A percentile compares a stretch with the other conserved stretches of the same genome.
Conservation (phyloP, 2,329 filamentous ascomycete genomes). For the Fusarium avenaceum region DNA sequence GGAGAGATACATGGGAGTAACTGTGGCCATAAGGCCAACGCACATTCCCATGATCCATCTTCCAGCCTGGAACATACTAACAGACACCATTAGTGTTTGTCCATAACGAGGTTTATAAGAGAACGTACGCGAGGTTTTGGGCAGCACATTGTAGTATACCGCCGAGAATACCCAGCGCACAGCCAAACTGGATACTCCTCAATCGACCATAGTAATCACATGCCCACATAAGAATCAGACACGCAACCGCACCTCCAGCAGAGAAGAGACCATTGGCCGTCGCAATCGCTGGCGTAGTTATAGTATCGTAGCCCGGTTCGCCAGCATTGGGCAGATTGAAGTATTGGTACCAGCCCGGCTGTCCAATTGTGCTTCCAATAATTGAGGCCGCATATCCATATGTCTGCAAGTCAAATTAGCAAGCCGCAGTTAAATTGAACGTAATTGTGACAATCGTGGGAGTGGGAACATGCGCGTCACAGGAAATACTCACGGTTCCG, state of each 20-base stretch:
- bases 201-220: conserved; percentile 59
- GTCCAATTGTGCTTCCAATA: conserved; percentile 65
- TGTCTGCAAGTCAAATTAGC: conserved; percentile 52
- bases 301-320: conserved; percentile 60
- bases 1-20: conserved; percentile 55
- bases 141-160: conserved; percentile 62
- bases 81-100: background rate
- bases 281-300: conserved; percentile 61
- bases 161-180: conserved; percentile 59
- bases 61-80: conserved; percentile 57
- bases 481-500: conserved; percentile 47
- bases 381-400: conserved; percentile 66
- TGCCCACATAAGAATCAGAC: conserved; percentile 65
- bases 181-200: conserved; percentile 61
- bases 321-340: conserved; percentile 61
- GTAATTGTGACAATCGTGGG: background rate
- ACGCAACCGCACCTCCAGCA: conserved; percentile 62
- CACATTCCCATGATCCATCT: conserved; percentile 61
- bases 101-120: rapidly evolving
- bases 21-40: conserved; percentile 55
- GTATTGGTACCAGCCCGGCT: conserved; percentile 65
- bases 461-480: background rate
- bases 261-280: conserved; percentile 64
- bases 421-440: background rate
- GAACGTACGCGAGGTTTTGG: conserved; percentile 56